phyloP scores from a whole-genome alignment of 768 basidiomycete genomes.

The Suillus tomentosus region DNA sequence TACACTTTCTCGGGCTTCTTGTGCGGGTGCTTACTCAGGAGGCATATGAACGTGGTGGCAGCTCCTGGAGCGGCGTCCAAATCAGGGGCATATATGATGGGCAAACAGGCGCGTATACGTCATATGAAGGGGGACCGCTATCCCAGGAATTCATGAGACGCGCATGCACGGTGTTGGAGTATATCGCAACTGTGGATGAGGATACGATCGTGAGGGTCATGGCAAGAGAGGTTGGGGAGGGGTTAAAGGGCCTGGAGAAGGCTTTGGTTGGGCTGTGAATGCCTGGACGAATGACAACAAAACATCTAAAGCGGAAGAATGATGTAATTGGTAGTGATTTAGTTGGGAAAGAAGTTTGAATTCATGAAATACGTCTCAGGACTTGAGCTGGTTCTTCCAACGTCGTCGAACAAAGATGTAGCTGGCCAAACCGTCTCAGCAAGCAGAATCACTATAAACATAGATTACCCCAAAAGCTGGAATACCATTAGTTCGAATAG shows the following conservation, averaged over 20 bases:
- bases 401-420: too few relatives aligned
- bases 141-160: constrained; percentile 44
- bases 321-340: neutral
- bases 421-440: too few relatives aligned
- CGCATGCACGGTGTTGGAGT: constrained; percentile 62
- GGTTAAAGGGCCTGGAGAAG: constrained; percentile 50
- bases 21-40: constrained; percentile 60
- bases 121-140: constrained; percentile 9
- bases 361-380: neutral
- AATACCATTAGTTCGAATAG: neutral
- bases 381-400: too few relatives aligned
- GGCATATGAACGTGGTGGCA: constrained; percentile 41
- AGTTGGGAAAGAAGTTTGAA: neutral
- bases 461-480: neutral
- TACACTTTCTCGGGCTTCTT: constrained; percentile 78
- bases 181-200: constrained; percentile 69
- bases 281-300: constrained; percentile 2
- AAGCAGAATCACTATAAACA: neutral
- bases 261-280: constrained; percentile 41
- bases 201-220: constrained; percentile 73
- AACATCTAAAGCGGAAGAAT: constrained; percentile 1
- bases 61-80: constrained; percentile 18
- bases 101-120: constrained; percentile 1
- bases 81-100: constrained; percentile 8
- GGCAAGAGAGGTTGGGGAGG: constrained; percentile 70